Evolutionary conservation across 2,329 filamentous ascomycete species (phyloP), one percentile per base, ranked within the genome.

Genomic region (Sporothrix variecibatus): DNA sequence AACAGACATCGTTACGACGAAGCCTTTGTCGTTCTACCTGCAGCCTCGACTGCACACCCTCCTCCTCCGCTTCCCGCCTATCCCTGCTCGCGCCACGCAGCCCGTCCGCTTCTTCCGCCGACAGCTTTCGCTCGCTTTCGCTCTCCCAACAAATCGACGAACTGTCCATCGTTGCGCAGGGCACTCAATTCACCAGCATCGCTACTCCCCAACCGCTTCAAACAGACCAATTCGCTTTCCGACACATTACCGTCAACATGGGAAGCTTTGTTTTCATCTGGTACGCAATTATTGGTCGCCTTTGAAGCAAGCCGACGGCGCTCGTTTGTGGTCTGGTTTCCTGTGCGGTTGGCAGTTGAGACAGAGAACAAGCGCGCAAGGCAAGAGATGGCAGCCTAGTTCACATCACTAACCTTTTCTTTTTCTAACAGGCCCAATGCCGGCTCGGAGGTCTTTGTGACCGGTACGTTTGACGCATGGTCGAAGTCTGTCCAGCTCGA

Each of bases 391-490:
- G 51, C 58, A 26, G 58, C 58, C 26, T 49, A 6, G 17, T 38
- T 20, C 23, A 53, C 11, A 62, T 26, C 20, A 28, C 53, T 67
- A 49, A 72, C 7, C n/a, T 31, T 34, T 2, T 67, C 23, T 34
- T 28, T 5, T 31, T 74, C 8, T 8, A 28, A 28, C 84, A 98
- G 95, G 95, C 90, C 92, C 81, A 91, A 96, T 82, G 86, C 90
- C 79, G 95, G 93, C 81, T 88, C 91, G 78, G 93, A 97, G 81
- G 95, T 98, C 82, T 95, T 92, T 83, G 96, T 98, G 79, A 98
- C 95, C 56, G 96, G 96, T 81, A 95, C 93, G 76, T 98, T 98
- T 82, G 95, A 98, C 84, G 89, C 94, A 85, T 99, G 96, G 96
- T 88, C 89, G 78, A 95, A 96, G 87, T 94, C 90, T 73, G 89